These are phyloP conservation scores for Allium sativum DNA, from an alignment of 106 monocot genomes.

Conservation along the genomic window DNA sequence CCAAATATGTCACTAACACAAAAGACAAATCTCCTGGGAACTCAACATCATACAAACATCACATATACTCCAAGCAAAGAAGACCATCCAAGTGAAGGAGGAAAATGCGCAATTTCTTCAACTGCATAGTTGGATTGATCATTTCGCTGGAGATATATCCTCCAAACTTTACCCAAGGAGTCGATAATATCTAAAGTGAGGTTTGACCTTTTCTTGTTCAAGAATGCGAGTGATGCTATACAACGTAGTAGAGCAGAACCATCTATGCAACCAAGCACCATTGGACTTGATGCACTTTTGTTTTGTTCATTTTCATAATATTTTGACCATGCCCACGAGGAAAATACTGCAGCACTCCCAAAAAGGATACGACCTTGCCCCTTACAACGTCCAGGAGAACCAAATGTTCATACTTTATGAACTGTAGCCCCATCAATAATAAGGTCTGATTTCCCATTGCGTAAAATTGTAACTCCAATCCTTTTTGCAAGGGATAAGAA, in stretches of 20 bases:
- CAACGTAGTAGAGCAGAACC: conserved; percentile 67
- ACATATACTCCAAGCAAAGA: too few species aligned
- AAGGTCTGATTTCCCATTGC: conserved; percentile 81
- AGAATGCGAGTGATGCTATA: conserved; percentile 74
- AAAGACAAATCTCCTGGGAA: too few species aligned
- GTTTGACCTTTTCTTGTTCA: conserved; percentile 60
- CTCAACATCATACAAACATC: too few species aligned
- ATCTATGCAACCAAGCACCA: conserved; percentile 78
- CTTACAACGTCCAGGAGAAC: conserved; percentile 96
- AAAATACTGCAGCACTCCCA: conserved; percentile 95
- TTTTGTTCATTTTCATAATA: conserved; percentile 9
- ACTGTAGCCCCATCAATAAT: conserved; percentile 81
- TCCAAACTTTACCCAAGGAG: conserved; percentile 40
- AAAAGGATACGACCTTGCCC: conserved; percentile 97
- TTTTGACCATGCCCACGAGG: conserved; percentile 65
- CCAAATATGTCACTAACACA: too few species aligned
- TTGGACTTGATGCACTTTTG: conserved; percentile 54
- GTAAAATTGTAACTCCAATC: conserved; percentile 74
- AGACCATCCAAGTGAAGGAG: too few species aligned
- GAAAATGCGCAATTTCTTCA: too few species aligned
- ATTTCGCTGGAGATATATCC: conserved; percentile 8
- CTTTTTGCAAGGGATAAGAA: conserved; percentile 50
- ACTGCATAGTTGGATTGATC: neutral
- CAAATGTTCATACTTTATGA: conserved; percentile 48
- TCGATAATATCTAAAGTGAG: conserved; percentile 89